Base-by-base conservation (phyloP, 1,139 yeast species). In the Lodderomyces elongisporus region DNA sequence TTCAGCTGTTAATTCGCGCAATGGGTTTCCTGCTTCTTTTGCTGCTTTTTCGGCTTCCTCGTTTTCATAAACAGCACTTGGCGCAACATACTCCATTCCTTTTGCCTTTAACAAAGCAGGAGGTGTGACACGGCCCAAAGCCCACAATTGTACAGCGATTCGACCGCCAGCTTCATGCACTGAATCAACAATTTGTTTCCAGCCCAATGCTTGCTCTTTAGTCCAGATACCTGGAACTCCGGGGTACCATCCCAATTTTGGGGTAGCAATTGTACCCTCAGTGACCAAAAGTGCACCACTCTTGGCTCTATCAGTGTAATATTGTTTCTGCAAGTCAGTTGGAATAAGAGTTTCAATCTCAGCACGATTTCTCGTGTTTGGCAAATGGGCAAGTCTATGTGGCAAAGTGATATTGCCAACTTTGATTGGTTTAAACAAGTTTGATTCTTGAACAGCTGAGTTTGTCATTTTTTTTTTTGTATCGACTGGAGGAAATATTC, bases 91-190 rank as follows among this genome's bases (percentile, higher is more conserved):
- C 32, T 48, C 52, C 24, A 48, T 38, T 3, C 64, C 65, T 21
- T 39, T 38, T 27, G 49, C 44, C 35, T 71, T 70, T 45, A 71
- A 47, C 16, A 54, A 45, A 7, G 48, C 38, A 6, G 37, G 23
- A 39, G 69, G 73, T 3, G 47, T 35, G 23, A 39, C 42, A 37
- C 58, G 41, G 5, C 58, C 58, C 7, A 43, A 39, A 17, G 62
- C 69, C 76, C 80, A 77, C 30, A 82, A 48, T 54, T 82, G 91
- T 24, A 69, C 49, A 39, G 70, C 66, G 7, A 74, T 53, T 39
- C 49, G 63, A 1, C 81, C 66, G 14, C 70, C 65, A 44, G 79
- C 70, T 20, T 54, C 60, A 45, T 79, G 85, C 31, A 79, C 66
- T 9, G 55, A 63, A 15, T 67, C 65, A 30, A 65, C 58, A 33